These are phyloP conservation scores for Starmerella riodocensis DNA, from an alignment of 805 yeast genomes.

Conservation along the genomic window DNA sequence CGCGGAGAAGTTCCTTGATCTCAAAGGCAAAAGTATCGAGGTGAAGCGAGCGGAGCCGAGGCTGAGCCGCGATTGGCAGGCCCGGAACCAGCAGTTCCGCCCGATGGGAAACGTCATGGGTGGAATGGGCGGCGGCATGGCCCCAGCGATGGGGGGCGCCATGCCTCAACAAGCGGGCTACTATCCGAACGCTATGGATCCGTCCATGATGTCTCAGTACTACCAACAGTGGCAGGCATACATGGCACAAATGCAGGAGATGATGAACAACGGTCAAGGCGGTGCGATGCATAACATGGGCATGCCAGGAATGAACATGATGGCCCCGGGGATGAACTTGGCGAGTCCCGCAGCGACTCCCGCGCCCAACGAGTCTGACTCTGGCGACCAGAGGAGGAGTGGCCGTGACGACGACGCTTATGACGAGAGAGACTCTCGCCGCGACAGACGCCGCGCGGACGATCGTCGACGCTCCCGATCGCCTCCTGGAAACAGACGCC, in stretches of 20 bases:
- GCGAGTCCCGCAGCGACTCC: slow-evolving; percentile 2
- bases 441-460: slow-evolving; percentile 22
- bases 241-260: slow-evolving; percentile 29
- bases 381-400: slow-evolving; percentile 2
- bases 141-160: slow-evolving; percentile 3
- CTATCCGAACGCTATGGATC: slow-evolving; percentile 29
- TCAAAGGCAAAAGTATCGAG: slow-evolving; percentile 58
- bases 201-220: slow-evolving; percentile 33
- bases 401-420: slow-evolving; percentile 5
- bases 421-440: slow-evolving; percentile 20
- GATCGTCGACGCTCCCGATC: slow-evolving; percentile 24
- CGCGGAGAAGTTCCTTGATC: slow-evolving; percentile 62
- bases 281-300: slow-evolving; percentile 16
- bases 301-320: slow-evolving; percentile 7
- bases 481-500: slow-evolving; percentile 19
- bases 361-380: slow-evolving; percentile 1
- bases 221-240: slow-evolving; percentile 32
- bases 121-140: slow-evolving; percentile 6
- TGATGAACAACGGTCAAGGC: slow-evolving; percentile 23
- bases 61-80: slow-evolving; percentile 20
- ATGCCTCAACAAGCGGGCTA: slow-evolving; percentile 6
- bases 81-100: slow-evolving; percentile 12
- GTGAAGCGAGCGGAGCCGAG: slow-evolving; percentile 36
- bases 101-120: slow-evolving; percentile 9
- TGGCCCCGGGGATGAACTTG: neutral